A percentile compares a stretch with the other conserved stretches of the same genome.
Evolutionary conservation across 306 rosid genomes (phyloP).

Genomic region (Aeschynomene evenia): DNA sequence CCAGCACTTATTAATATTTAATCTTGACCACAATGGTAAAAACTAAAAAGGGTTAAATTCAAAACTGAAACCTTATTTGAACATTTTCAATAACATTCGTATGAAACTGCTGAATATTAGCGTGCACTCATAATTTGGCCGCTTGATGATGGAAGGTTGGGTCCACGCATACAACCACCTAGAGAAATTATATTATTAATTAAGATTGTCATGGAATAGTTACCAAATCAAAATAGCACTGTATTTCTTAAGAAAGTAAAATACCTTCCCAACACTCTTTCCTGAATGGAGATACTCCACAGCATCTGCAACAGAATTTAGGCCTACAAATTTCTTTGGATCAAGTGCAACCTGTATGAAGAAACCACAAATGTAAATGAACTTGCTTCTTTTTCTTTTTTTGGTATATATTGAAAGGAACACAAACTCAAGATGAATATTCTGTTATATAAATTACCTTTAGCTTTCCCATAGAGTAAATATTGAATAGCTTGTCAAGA

Average conservation of each 20-base stretch:
- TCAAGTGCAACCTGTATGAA: constrained; percentile 63
- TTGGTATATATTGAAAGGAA: not conserved
- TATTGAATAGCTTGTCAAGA: constrained; percentile 65
- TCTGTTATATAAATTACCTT: constrained; percentile 51
- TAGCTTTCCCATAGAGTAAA: constrained; percentile 68
- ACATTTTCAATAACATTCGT: not conserved
- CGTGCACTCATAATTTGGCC: constrained; percentile 62
- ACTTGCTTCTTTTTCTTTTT: not conserved
- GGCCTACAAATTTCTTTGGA: constrained; percentile 78
- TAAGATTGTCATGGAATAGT: constrained; percentile 11
- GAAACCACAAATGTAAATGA: constrained; percentile 16
- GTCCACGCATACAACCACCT: constrained; percentile 91
- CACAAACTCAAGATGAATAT: not conserved
- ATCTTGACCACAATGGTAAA: not conserved
- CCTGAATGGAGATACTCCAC: constrained; percentile 98
- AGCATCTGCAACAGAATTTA: constrained; percentile 74
- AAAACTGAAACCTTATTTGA: not conserved
- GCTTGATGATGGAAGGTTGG: constrained; percentile 55
- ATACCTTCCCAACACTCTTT: constrained; percentile 94
- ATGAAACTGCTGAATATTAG: constrained; percentile 4
- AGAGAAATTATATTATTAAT: constrained; percentile 20
- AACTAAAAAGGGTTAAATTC: not conserved
- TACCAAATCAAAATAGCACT: constrained; percentile 11
- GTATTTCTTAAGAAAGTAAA: not conserved
- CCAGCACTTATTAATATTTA: not conserved